Base-by-base conservation (phyloP, 371 early-diverging fungal genomes). In the Coemansia sp. region DNA sequence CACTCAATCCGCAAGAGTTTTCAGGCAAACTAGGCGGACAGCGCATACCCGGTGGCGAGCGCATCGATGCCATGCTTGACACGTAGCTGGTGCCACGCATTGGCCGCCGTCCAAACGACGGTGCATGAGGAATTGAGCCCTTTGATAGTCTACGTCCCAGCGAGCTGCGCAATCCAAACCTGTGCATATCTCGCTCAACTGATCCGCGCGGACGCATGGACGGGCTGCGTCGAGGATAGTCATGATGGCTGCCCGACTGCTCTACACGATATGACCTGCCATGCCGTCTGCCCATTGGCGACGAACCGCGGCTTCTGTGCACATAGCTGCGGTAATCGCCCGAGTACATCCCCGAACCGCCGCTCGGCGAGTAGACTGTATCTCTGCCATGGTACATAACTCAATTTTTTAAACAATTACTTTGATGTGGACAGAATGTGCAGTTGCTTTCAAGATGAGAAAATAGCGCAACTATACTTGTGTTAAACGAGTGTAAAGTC, bases 91-190 rank as follows among this genome's bases (percentile, higher is more conserved):
- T 16, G 5, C 66, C 44, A 53, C 51, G 37, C 3, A 37, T 21
- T 2, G 33, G 56, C 33, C 65, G 70, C 26, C 62, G 71, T 28
- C 61, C 56, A 54, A 70, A 52, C 5, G 75, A 64, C 7, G 74
- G 74, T 26, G 55, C 66, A 6, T 59, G 74, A 21, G 69, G 74
- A 7, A 63, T 63, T 11, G 66, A 54, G 53, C 66, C 66, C 14
- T 39, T 50, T 12, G 55, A 28, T 6, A 47, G 54, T 7, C 40
- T 47, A 44, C 53, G 56, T 12, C 55, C 53, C 47, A 64, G 42
- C 5, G 69, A 55, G 39, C 39, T 21, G 23, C 64, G 64, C 26
- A 54, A 64, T 7, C 54, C 69, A 47, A 40, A 55, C 2, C 47
- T 21, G 16, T 50, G 48, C 16, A 25, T 7, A 37, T 48, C 28